Evolutionary conservation across 2,329 filamentous ascomycete genomes (phyloP), one percentile per base, ranked within the genome.

Genomic region (Daldinia sp.): DNA sequence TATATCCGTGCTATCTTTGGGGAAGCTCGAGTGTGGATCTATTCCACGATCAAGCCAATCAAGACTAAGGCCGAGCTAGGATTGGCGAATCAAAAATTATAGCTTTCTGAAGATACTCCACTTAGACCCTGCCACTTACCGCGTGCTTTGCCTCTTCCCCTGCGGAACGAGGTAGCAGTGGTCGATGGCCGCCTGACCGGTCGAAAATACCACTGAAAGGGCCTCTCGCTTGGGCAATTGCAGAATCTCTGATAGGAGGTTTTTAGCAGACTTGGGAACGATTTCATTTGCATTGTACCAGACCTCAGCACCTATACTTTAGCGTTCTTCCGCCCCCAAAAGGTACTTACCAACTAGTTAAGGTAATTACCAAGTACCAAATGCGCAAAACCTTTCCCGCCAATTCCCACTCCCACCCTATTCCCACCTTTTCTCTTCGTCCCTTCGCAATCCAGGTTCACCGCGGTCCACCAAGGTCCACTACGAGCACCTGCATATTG

Each of bases 401-500:
- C 57, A 23, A 49, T 32, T 43, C 35, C 51, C 25, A 19, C 54
- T 41, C 34, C 19, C 37, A 27, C 19, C 25, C 35, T 29, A 54
- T 57, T 63, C 34, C 59, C 45, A 58, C 48, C 17, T 29, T 47
- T 56, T 51, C 43, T 41, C 50, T 41, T 53, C 29, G 48, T 52
- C 30, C 49, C 45, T 34, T 47, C 35, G 6, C 32, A 52, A 52
- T 27, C 51, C 41, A 52, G 35, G 53, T 48, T 50, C 54, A 51
- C 60, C 57, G 43, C 60, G 57, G 61, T 66, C 55, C 63, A 63
- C 55, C 41, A 32, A 39, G 21, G 39, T 27, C 39, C 55, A 45
- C 27, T 30, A 50, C 27, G 63, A 67, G 53, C 61, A 67, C 61
- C 64, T 67, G 64, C 64, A 67, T 67, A 58, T 62, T 59, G 58